Evolutionary conservation across 176 grass and related monocot genomes (phyloP).

Genomic region (Canna indica): DNA sequence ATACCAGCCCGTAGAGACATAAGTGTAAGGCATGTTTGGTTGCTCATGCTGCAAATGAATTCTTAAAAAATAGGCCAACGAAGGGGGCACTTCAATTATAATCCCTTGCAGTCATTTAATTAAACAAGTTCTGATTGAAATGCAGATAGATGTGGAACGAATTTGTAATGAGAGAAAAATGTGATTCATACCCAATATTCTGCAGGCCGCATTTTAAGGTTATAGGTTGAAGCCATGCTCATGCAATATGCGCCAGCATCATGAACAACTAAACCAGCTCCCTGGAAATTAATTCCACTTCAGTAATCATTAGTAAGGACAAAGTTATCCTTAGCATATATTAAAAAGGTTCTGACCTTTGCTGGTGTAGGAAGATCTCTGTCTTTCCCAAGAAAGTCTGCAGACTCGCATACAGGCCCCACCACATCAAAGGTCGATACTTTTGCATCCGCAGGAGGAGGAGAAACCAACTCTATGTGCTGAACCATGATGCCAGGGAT

Average conservation of each 20-base stretch:
- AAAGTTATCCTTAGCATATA: not conserved
- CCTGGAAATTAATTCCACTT: slow-evolving; percentile 28
- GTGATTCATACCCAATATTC: slow-evolving; percentile 74
- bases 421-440: slow-evolving; percentile 74
- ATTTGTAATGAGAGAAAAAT: not conserved
- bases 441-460: slow-evolving; percentile 38
- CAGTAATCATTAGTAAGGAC: not conserved
- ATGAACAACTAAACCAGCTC: slow-evolving; percentile 86
- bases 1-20: not conserved
- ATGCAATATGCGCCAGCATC: slow-evolving; percentile 96
- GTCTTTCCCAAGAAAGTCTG: slow-evolving; percentile 90
- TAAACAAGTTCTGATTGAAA: too few species aligned
- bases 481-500: slow-evolving; percentile 24
- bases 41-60: not conserved
- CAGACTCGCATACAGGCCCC: slow-evolving; percentile 97
- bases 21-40: not conserved
- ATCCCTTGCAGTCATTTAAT: too few species aligned
- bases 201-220: slow-evolving; percentile 79
- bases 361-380: slow-evolving; percentile 73
- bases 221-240: slow-evolving; percentile 99
- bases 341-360: slow-evolving; percentile 28
- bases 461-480: slow-evolving; percentile 85
- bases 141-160: not conserved
- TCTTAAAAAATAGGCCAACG: too few species aligned
- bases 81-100: too few species aligned